Conservation (phyloP, 345 rosid species). For the Gossypioides kirkii region DNA sequence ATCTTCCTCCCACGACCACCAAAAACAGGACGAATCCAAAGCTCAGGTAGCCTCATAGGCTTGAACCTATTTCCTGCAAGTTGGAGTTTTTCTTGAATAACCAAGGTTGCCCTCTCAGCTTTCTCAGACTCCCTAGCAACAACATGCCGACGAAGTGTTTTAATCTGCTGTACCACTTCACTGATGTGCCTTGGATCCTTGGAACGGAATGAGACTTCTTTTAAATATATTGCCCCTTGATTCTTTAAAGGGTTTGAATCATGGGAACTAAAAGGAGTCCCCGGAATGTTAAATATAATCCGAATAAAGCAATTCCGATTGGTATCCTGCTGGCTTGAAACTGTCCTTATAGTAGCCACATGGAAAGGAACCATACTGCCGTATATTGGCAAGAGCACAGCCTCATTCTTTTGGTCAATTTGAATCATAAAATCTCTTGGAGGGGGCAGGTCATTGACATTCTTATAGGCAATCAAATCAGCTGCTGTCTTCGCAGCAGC, state of each 20-base stretch:
- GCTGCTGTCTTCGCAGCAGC: constrained; percentile 46
- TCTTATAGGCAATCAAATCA: constrained; percentile 85
- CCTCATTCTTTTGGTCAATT: constrained; percentile 86
- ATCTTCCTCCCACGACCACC: constrained; percentile 89
- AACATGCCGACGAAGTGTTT: constrained; percentile 73
- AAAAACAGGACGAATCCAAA: constrained; percentile 86
- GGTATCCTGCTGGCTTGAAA: constrained; percentile 84
- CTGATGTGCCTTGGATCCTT: constrained; percentile 89
- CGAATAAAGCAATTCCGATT: constrained; percentile 78
- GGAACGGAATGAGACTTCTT: constrained; percentile 84
- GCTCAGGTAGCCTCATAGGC: constrained; percentile 72
- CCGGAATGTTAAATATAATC: constrained; percentile 76
- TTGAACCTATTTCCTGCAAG: constrained; percentile 78
- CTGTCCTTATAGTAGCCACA: constrained; percentile 82
- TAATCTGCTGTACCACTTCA: constrained; percentile 78
- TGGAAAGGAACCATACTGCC: constrained; percentile 94
- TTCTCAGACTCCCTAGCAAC: constrained; percentile 83
- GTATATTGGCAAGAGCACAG: constrained; percentile 74
- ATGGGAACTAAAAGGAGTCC: constrained; percentile 77
- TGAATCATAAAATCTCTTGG: constrained; percentile 70
- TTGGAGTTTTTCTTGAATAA: constrained; percentile 81
- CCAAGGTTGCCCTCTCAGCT: constrained; percentile 91
- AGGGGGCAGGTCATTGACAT: constrained; percentile 73
- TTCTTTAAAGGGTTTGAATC: constrained; percentile 63
- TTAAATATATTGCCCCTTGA: constrained; percentile 71